Evolutionary conservation across 257 asterid genomes (phyloP), one percentile per base, ranked within the genome.

Genomic region (Misopates orontium): DNA sequence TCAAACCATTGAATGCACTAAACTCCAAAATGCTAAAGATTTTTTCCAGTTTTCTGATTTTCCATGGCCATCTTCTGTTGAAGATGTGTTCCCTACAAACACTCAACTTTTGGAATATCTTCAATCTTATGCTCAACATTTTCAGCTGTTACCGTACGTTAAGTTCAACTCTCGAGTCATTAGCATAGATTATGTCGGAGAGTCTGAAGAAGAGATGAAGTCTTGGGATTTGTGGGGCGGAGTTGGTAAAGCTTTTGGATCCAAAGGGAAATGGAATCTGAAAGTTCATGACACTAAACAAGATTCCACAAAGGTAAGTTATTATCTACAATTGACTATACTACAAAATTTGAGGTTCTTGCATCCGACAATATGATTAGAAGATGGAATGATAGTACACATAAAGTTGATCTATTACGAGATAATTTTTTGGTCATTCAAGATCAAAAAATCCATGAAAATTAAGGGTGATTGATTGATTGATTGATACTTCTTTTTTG

Each of bases 31-130:
- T 19, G 55, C 32, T 0, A 82, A 67, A 57, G 31, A 62, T 1
- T 3, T 11, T 4, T 80, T 50, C 75, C 72, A 78, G 62, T 82
- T 82, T 23, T 77, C 86, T 0, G 91, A 82, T 72, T 80, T 82
- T 11, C 85, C 91, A 10, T 82, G 91, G 86, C 83, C 86, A 19
- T 55, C 61, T 12, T 69, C 72, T 32, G 79, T 69, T 20, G 42
- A 50, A 48, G 79, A 73, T 0, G 28, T 39, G 4, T 64, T 15
- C 32, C 84, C 84, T 15, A 53, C 16, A 39, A 73, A 50, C 22
- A 13, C 63, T 2, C 62, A 65, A 13, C 66, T 75, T 5, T 17
- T 75, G 59, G 74, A 69, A 20, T 81, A 81, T 41, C 39, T 77
- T 45, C 65, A 80, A n/a, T 63, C 72, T 16, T 81, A 81, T 69